phyloP scores from a whole-genome alignment of 441 rosid species.

The Bruguiera hainesii region DNA sequence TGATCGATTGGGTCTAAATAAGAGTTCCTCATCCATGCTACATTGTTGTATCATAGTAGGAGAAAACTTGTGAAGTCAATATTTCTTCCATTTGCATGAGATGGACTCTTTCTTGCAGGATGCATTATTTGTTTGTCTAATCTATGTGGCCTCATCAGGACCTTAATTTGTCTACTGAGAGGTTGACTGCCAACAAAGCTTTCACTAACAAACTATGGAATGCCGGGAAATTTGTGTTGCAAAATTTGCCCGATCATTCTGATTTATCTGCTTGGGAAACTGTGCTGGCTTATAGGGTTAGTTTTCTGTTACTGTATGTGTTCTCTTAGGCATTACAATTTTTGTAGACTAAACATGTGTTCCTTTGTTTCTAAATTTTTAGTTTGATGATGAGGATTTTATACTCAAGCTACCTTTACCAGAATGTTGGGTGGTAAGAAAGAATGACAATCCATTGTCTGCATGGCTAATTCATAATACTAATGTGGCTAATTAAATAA shows the following conservation, averaged over 20 bases:
- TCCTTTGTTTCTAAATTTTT: constrained; percentile 19
- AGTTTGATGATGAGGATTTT: constrained; percentile 70
- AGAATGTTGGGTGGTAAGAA: constrained; percentile 93
- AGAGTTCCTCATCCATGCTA: constrained; percentile 2
- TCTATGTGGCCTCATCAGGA: constrained; percentile 49
- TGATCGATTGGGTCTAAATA: too few relatives aligned
- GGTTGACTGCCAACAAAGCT: constrained; percentile 91
- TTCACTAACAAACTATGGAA: constrained; percentile 98
- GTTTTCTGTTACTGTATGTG: constrained; percentile 14
- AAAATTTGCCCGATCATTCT: constrained; percentile 68
- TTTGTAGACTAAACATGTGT: constrained; percentile 11
- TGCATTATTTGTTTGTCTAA: constrained; percentile 22
- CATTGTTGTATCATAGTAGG: background rate
- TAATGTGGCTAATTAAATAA: constrained; percentile 1
- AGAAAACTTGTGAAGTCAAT: constrained; percentile 7
- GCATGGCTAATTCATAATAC: background rate
- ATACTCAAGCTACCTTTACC: constrained; percentile 63
- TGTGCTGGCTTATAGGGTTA: constrained; percentile 58
- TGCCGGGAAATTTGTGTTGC: constrained; percentile 93
- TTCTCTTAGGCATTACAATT: constrained; percentile 3
- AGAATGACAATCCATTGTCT: constrained; percentile 7
- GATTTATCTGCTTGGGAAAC: constrained; percentile 73
- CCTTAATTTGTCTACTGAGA: constrained; percentile 87
- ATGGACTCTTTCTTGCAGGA: constrained; percentile 14
- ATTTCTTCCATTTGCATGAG: constrained; percentile 8